These are phyloP conservation scores for Zygosaccharomyces siamensis DNA, from an alignment of 805 yeast genomes.

Conservation along the genomic window DNA sequence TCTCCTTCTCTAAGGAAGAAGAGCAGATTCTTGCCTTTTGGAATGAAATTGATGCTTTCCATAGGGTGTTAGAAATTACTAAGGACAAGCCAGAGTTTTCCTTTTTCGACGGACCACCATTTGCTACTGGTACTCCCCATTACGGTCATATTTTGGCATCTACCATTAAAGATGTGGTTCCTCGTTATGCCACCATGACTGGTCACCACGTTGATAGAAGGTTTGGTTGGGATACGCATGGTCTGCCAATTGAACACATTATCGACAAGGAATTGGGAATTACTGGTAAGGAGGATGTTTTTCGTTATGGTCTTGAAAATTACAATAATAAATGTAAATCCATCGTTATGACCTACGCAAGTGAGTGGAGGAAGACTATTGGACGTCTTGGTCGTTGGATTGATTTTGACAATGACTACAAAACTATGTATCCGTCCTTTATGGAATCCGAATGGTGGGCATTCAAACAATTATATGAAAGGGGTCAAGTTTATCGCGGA, in stretches of 20 bases:
- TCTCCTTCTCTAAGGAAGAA: slow-evolving; percentile 86
- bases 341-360: slow-evolving; percentile 96
- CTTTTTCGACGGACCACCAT: slow-evolving; percentile 98
- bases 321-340: slow-evolving; percentile 93
- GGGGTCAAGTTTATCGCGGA: slow-evolving; percentile 89
- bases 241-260: slow-evolving; percentile 96
- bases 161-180: slow-evolving; percentile 94
- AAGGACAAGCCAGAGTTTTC: slow-evolving; percentile 84
- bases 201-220: slow-evolving; percentile 95
- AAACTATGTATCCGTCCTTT: slow-evolving; percentile 89
- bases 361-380: slow-evolving; percentile 89
- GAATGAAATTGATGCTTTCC: slow-evolving; percentile 94
- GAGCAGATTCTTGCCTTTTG: slow-evolving; percentile 74
- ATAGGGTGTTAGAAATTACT: slow-evolving; percentile 73
- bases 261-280: slow-evolving; percentile 96
- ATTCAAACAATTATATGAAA: slow-evolving; percentile 79
- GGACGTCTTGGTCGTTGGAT: slow-evolving; percentile 98
- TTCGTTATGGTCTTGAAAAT: slow-evolving; percentile 88
- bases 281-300: slow-evolving; percentile 89
- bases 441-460: slow-evolving; percentile 99
- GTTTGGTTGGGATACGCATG: slow-evolving; percentile 99
- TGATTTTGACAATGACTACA: slow-evolving; percentile 97
- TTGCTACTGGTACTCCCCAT: slow-evolving; percentile 99
- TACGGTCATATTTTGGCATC: slow-evolving; percentile 97
- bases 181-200: slow-evolving; percentile 96